Evolutionary conservation across 257 asterid species (phyloP), one percentile per base, ranked within the genome.

Genomic region (Apocynum venetum): DNA sequence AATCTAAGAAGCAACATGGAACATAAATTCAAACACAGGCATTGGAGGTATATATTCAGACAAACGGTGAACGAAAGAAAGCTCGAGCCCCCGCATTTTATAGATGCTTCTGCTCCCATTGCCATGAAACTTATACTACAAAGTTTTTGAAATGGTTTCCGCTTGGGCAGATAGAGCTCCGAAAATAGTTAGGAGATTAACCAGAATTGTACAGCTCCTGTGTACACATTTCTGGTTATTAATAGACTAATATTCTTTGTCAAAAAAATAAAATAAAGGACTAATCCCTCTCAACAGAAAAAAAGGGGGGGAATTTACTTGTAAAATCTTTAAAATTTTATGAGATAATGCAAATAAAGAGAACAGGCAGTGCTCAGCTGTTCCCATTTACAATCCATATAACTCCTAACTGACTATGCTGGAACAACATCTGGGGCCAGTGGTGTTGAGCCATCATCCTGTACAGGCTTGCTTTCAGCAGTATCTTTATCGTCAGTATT

Each of bases 351-450:
- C 75, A 79, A 76, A 76, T 11, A 72, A 41, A 44, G 55, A 14
- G 63, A 38, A 40, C 84, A 25, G 80, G 76, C 66, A 51, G 80
- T 56, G 47, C 47, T 51, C 53, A 47, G 15, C 57, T 60, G 55
- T 66, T 75, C 70, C 56, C 77, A 46, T 75, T 77, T 82, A 70
- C 80, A 79, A 79, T 71, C 49, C 80, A 74, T 14, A 51, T 71
- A 63, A 6, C 63, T 57, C 15, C 36, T 47, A 0, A 3, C 41
- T 12, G 66, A 69, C 83, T 81, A 87, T 15, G 78, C 74, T 12
- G 93, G 93, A 60, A 85, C 81, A 8, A 85, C 78, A 12, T 83
- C 90, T 0, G 94, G 92, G 63, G 46, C 87, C 61, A 90, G 46
- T 0, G 90, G 84, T 8, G 90, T 38, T n/a, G 94, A 72, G 9